Evolutionary conservation across 2,329 filamentous ascomycete species (phyloP), one percentile per base, ranked within the genome.

Genomic region (Passalora sequoiae): DNA sequence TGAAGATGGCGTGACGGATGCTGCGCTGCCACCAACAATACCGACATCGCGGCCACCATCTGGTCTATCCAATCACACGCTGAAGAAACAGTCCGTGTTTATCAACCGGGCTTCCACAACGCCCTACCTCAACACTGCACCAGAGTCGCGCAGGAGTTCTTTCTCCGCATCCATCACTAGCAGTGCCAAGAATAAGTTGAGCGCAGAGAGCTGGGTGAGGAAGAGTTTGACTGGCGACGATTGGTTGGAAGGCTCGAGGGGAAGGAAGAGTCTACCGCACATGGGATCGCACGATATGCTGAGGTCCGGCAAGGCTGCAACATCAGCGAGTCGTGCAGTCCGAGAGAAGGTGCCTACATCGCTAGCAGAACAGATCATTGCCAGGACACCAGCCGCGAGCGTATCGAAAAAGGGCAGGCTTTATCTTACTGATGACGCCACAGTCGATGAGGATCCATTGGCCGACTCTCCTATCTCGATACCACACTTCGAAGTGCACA

Each of bases 21-120:
- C 54, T 32, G 59, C 59, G 12, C 43, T 51, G 10, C 54, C 59
- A 16, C 59, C 59, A 2, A 57, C 47, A 4, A 50, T 61, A 56
- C 82, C 84, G 51, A 94, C 89, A 22, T 79, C 87, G 22, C 89
- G 89, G 63, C 84, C 83, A 6, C 86, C 86, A 0, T 87, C 84
- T 38, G 86, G 85, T 41, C 79, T 81, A 57, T 89, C 85, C 19
- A 69, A 81, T 13, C 67, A 86, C 39, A 88, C 83, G 2, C n/a
- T 38, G 16, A n/a, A 77, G 81, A 0, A 74, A 75, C 49, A 38
- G 1, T 42, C 43, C 9, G 42, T 40, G 6, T 40, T 43, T 29
- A 24, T 30, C 22, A 32, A 38, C 27, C 40, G 30, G 13, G 17
- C 40, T 8, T 15, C 44, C 9, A 42, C 40, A 28, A 40, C 50